Percentiles rank a stretch among this genome's conserved stretches.
phyloP scores from a whole-genome alignment of 2,329 filamentous ascomycete species.

The Fusarium nygamai region DNA sequence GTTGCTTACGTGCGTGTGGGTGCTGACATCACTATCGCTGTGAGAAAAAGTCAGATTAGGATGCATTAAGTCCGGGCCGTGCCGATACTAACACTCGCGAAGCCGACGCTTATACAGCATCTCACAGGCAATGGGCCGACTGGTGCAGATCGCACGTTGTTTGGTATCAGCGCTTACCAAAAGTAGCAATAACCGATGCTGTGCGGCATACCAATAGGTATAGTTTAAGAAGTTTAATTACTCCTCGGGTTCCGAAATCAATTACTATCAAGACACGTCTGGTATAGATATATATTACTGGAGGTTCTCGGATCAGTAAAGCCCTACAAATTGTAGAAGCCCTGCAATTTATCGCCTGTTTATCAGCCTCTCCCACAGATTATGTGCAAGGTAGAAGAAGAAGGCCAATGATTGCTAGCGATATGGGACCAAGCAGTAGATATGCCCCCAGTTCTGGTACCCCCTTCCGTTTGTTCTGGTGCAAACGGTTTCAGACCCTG shows the following conservation, averaged over 20 bases:
- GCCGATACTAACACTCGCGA: not conserved
- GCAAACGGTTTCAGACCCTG: not conserved
- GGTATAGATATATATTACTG: not conserved
- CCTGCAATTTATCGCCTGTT: not conserved
- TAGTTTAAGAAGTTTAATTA: not conserved
- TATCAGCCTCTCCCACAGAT: not conserved
- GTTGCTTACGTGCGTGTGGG: not conserved
- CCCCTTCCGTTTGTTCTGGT: not conserved
- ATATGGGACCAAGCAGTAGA: not conserved
- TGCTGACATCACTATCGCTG: not conserved
- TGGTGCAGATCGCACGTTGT: not conserved
- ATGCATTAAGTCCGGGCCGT: not conserved
- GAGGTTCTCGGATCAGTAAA: not conserved
- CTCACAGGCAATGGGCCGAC: not conserved
- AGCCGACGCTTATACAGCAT: not conserved
- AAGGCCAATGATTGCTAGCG: not conserved
- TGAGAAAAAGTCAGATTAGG: not conserved
- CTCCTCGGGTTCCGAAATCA: not conserved
- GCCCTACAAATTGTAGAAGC: not conserved
- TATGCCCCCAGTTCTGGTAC: accelerated
- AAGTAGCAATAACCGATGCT: not conserved
- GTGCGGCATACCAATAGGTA: no score
- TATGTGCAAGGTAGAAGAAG: no score
- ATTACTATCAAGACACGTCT: not conserved
- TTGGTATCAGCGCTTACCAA: not conserved